These are phyloP conservation scores for Chloropicon primus DNA, from an alignment of 139 green algal genomes.

Conservation along the genomic window DNA sequence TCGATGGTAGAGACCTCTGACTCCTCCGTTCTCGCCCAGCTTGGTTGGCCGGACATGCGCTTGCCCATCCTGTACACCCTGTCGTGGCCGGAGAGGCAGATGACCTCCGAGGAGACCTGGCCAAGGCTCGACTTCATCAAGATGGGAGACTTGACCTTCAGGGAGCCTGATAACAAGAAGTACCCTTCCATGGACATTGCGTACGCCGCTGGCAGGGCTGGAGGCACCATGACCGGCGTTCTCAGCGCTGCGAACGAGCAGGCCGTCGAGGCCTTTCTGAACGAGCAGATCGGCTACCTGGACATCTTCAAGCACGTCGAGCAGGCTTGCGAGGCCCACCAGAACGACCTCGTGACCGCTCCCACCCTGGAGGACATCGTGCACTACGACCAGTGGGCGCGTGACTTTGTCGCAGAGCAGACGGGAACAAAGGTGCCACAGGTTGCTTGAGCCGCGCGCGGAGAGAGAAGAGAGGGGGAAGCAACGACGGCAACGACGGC, in stretches of 20 bases:
- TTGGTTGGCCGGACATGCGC: slow-evolving; percentile 97
- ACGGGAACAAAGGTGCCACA: neutral
- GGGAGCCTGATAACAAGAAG: slow-evolving; percentile 76
- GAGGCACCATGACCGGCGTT: slow-evolving; percentile 96
- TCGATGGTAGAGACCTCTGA: slow-evolving; percentile 97
- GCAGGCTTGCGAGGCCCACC: slow-evolving; percentile 79
- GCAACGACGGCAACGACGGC: too few relatives aligned
- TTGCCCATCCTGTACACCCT: slow-evolving; percentile 99
- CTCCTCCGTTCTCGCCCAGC: slow-evolving; percentile 85
- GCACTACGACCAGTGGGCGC: slow-evolving; percentile 85
- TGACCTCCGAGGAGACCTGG: slow-evolving; percentile 73
- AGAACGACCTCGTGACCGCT: slow-evolving; percentile 43
- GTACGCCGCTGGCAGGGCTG: slow-evolving; percentile 81
- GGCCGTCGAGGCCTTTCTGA: slow-evolving; percentile 92
- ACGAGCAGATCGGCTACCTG: slow-evolving; percentile 69
- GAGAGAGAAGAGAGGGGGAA: too few relatives aligned
- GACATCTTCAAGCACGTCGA: slow-evolving; percentile 88
- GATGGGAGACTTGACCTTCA: slow-evolving; percentile 90
- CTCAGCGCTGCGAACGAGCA: slow-evolving; percentile 92
- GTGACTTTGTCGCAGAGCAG: slow-evolving; percentile 34
- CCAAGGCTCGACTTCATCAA: slow-evolving; percentile 74
- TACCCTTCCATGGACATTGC: slow-evolving; percentile 91
- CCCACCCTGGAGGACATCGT: slow-evolving; percentile 89
- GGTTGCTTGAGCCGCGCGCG: neutral
- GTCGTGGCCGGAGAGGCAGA: slow-evolving; percentile 77